phyloP scores from a whole-genome alignment of 164 flowering plant species.

The Aristolochia californica region DNA sequence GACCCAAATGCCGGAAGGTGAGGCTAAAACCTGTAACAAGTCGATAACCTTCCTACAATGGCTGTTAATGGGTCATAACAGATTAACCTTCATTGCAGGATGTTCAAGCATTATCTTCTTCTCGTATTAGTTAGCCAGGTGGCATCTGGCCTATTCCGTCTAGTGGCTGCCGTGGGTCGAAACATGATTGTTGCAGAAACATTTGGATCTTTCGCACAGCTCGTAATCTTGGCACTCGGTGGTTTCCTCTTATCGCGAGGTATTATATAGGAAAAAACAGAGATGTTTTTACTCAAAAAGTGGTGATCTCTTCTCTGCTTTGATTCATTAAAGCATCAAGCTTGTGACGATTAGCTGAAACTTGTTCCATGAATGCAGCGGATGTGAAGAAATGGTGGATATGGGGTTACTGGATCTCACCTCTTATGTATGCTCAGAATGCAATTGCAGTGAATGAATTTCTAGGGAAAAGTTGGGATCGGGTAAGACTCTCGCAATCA shows the following conservation, averaged over 20 bases:
- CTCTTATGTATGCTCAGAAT: conserved; percentile 44
- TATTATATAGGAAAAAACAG: conserved; percentile 3
- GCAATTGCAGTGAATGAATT: conserved; percentile 40
- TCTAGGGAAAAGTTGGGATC: conserved; percentile 32
- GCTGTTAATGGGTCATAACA: not conserved
- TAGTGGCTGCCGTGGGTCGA: conserved; percentile 35
- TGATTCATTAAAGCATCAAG: too few species aligned
- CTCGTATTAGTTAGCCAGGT: conserved; percentile 33
- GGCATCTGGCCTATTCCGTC: conserved; percentile 43
- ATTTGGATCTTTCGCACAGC: conserved; percentile 32
- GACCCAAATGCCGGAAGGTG: conserved; percentile 13
- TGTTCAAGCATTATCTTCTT: conserved; percentile 36
- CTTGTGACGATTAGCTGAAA: not conserved
- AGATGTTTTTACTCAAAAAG: not conserved
- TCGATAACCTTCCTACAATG: not conserved
- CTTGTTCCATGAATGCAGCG: conserved; percentile 1
- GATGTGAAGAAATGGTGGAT: conserved; percentile 34
- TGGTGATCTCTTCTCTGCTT: too few species aligned
- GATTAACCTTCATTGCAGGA: conserved; percentile 24
- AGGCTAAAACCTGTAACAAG: not conserved
- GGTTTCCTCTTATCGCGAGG: conserved; percentile 44
- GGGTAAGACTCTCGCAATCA: conserved; percentile 18
- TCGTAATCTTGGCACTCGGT: conserved; percentile 27
- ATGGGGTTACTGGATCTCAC: conserved; percentile 56
- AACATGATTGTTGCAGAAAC: conserved; percentile 44